phyloP scores from a whole-genome alignment of 2,329 filamentous ascomycete genomes.

The Monilinia laxa region DNA sequence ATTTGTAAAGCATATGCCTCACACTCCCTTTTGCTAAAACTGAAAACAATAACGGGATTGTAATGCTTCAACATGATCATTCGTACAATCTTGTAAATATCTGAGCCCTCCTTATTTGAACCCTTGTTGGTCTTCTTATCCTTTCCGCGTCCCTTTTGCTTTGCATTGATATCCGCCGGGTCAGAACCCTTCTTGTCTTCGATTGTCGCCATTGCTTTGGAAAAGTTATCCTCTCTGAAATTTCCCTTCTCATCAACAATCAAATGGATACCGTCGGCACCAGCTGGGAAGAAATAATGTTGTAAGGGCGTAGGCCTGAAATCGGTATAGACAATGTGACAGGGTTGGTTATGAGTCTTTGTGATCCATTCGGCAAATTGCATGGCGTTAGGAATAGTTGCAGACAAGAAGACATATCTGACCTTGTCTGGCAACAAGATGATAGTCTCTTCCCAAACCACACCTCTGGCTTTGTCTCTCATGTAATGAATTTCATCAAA shows the following conservation, averaged over 20 bases:
- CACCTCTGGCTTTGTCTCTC: constrained; percentile 89
- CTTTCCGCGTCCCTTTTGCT: constrained; percentile 82
- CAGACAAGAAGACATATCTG: constrained; percentile 95
- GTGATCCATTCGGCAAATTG: constrained; percentile 99
- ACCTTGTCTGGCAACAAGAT: constrained; percentile 98
- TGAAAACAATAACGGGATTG: constrained; percentile 98
- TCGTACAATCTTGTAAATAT: constrained; percentile 96
- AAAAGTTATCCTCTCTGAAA: constrained; percentile 97
- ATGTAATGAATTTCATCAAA: constrained; percentile 99
- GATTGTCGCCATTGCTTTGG: constrained; percentile 89
- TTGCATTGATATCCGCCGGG: constrained; percentile 73
- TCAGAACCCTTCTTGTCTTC: constrained; percentile 85
- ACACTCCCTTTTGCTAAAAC: constrained; percentile 97
- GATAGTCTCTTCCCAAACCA: constrained; percentile 99
- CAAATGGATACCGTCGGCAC: constrained; percentile 87
- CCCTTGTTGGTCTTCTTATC: constrained; percentile 92
- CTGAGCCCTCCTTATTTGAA: constrained; percentile 68
- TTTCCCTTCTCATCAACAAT: constrained; percentile 96
- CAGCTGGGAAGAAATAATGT: constrained; percentile 95
- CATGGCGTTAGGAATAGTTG: constrained; percentile 97
- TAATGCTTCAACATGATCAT: constrained; percentile 99
- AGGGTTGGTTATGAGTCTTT: constrained; percentile 95
- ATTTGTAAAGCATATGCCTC: constrained; percentile 87
- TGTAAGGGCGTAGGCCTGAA: constrained; percentile 95
- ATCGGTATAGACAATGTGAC: constrained; percentile 98